Evolutionary conservation across 140 eudicot species (phyloP), one percentile per base, ranked within the genome.

Genomic region (Bidens hawaiensis): DNA sequence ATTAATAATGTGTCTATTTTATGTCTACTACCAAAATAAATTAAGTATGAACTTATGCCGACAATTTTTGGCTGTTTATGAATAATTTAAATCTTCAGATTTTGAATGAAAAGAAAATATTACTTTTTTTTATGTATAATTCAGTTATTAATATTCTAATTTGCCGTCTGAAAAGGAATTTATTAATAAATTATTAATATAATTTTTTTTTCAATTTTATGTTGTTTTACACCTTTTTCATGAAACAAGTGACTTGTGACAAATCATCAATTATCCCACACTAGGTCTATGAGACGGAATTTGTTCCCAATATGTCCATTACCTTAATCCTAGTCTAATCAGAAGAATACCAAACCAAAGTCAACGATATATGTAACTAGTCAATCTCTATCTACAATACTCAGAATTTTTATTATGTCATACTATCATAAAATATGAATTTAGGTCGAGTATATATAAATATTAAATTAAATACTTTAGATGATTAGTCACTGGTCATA

Each of bases 171-270:
- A 11, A 23, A 50, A 50, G 17, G 16, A 50, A 50, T 22, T 22
- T 22, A 11, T 22, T 47, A 0, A 49, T 9, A 49, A 42, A 22
- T 21, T 49, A 49, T 49, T 50, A 50, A n/a, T n/a, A n/a, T n/a
- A n/a, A n/a, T n/a, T n/a, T n/a, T 23, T 8, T 12, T 50, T 22
- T 0, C 21, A 17, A 2, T 16, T 47, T 6, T 47, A 18, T 47
- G 26, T 19, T 47, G 25, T 47, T 18, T 18, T 47, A 47, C 54
- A 47, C 7, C 45, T 62, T 48, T 21, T 60, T n/a, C n/a, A 47
- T 60, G 22, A 12, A 48, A 38, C 68, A 71, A 71, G 70, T 62
- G 70, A 71, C 70, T 26, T 51, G 76, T 62, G 64, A 71, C 57
- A 41, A 62, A 71, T 60, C 40, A 38, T 60, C 60, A 72, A n/a